Evolutionary conservation across 2,329 filamentous ascomycete species (phyloP).

Genomic region (Diplodia intermedia): DNA sequence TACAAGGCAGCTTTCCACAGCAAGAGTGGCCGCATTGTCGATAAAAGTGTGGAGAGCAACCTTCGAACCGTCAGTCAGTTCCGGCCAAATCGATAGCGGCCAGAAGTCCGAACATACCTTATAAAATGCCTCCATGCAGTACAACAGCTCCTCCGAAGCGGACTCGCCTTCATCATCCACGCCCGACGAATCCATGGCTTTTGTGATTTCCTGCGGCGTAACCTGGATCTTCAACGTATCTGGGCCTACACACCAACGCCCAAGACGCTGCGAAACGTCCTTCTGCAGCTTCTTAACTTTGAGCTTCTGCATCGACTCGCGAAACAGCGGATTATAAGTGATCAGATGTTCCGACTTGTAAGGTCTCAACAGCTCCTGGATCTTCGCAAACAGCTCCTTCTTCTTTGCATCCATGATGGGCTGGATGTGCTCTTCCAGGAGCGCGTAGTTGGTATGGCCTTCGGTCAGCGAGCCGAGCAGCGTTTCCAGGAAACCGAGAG

Average conservation of each 20-base stretch:
- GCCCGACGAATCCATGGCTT: neutral
- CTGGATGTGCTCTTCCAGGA: constrained; percentile 51
- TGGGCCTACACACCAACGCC: neutral
- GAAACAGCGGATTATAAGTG: constrained; percentile 61
- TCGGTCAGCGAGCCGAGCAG: constrained; percentile 50
- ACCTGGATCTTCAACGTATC: neutral
- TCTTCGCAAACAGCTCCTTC: constrained; percentile 49
- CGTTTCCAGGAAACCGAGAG: constrained; percentile 46
- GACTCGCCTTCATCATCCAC: neutral
- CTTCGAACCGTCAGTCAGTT: constrained; percentile 38
- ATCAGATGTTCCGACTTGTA: constrained; percentile 58
- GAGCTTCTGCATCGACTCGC: constrained; percentile 38
- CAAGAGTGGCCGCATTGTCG: constrained; percentile 53
- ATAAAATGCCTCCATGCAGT: constrained; percentile 57
- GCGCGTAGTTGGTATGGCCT: constrained; percentile 47
- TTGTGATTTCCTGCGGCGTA: neutral
- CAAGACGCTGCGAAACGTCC: constrained; percentile 11
- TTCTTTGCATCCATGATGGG: constrained; percentile 51
- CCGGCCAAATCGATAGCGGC: neutral
- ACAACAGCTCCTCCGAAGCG: constrained; percentile 40
- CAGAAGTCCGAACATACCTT: constrained; percentile 44
- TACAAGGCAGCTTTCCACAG: constrained; percentile 53
- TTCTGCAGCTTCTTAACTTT: neutral
- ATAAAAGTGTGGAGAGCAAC: constrained; percentile 55
- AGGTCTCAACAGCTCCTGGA: constrained; percentile 54